Percentiles rank a stretch among this genome's conserved stretches.
These are phyloP conservation scores for Conringia planisiliqua DNA, from an alignment of 345 rosid species.

Conservation along the genomic window DNA sequence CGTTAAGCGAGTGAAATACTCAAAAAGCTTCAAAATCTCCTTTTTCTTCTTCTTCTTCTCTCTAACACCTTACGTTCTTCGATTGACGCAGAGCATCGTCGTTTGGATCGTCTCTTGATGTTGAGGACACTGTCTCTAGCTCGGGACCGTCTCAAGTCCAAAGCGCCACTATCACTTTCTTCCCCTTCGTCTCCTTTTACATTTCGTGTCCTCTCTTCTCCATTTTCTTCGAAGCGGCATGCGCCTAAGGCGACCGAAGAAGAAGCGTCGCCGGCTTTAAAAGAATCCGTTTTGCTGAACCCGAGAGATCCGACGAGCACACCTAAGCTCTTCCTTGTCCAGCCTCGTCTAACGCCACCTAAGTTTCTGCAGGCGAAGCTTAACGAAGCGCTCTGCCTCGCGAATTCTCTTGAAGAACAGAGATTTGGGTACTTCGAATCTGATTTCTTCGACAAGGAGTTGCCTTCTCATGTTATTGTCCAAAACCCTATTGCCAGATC, in stretches of 20 bases:
- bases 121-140: conserved; percentile 35
- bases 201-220: conserved; percentile 25
- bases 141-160: conserved; percentile 29
- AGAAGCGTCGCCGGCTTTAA: conserved; percentile 1
- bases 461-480: conserved; percentile 77
- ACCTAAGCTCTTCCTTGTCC: conserved; percentile 80
- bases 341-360: conserved; percentile 78
- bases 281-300: conserved; percentile 37
- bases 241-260: conserved; percentile 14
- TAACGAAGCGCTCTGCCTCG: conserved; percentile 82
- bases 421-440: conserved; percentile 69
- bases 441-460: conserved; percentile 65
- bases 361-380: conserved; percentile 75
- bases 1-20: background rate
- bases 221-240: conserved; percentile 36
- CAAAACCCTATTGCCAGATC: conserved; percentile 75
- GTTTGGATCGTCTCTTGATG: conserved; percentile 28
- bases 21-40: background rate
- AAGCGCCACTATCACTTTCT: background rate
- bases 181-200: background rate
- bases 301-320: conserved; percentile 64
- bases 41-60: background rate
- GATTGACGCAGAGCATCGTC: background rate
- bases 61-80: background rate
- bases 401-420: conserved; percentile 92